A percentile compares a stretch with the other conserved stretches of the same genome.
phyloP scores from a whole-genome alignment of 371 early-diverging fungal genomes.

The Mortierella sp. region DNA sequence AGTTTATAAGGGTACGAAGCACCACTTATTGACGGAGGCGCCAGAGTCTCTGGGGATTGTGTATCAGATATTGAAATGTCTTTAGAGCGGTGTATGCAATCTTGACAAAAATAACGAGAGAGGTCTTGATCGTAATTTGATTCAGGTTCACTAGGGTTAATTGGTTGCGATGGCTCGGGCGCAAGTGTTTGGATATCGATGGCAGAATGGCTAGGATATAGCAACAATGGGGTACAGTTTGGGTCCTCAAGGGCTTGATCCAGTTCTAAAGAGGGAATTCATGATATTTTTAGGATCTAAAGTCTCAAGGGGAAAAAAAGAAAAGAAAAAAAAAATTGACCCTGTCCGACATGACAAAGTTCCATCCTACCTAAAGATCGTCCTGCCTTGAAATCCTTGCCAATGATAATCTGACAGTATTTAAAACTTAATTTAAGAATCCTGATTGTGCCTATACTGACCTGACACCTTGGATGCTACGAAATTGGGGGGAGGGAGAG shows the following conservation, averaged over 20 bases:
- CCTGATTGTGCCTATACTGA: slow-evolving; percentile 56
- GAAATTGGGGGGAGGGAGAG: too few relatives aligned
- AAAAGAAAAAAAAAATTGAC: background rate
- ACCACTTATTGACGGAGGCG: background rate
- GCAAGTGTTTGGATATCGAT: slow-evolving; percentile 36
- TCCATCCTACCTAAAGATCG: slow-evolving; percentile 31
- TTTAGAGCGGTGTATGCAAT: slow-evolving; percentile 18
- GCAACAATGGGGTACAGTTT: slow-evolving; percentile 39
- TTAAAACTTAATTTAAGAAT: slow-evolving; percentile 52
- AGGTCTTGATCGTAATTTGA: background rate
- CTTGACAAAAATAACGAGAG: slow-evolving; percentile 35
- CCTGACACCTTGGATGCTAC: slow-evolving; percentile 55
- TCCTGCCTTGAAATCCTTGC: slow-evolving; percentile 48
- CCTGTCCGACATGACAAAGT: background rate
- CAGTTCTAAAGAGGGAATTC: slow-evolving; percentile 22
- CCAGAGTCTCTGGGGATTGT: background rate
- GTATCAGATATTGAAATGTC: background rate
- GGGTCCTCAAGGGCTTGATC: slow-evolving; percentile 45
- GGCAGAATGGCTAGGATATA: slow-evolving; percentile 50
- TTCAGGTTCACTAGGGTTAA: background rate
- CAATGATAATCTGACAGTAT: slow-evolving; percentile 54
- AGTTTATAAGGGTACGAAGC: slow-evolving; percentile 39
- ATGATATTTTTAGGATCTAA: background rate
- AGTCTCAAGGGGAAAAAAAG: background rate
- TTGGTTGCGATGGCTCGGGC: background rate